These are phyloP conservation scores for Fusarium sacchari DNA, from an alignment of 2,329 filamentous ascomycete genomes.

Conservation along the genomic window DNA sequence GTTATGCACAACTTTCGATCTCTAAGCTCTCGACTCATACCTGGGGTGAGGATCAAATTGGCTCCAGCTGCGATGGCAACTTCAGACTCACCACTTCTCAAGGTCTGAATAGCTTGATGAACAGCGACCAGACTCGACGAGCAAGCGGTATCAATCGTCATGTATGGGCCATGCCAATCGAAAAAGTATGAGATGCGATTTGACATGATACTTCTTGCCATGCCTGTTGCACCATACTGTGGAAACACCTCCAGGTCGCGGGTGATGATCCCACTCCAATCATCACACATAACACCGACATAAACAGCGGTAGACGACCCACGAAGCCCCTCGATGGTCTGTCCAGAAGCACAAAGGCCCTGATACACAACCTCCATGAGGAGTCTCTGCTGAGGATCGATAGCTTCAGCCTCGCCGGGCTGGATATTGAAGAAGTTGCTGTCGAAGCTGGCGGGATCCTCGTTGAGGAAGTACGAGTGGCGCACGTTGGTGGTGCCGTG, in stretches of 20 bases:
- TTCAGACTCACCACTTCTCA: background rate
- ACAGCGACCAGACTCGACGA: constrained; percentile 8
- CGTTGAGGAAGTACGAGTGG: background rate
- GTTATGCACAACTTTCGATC: no score
- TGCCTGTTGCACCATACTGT: background rate
- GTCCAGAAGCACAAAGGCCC: background rate
- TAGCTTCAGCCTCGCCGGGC: background rate
- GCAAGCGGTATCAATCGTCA: constrained; percentile 18
- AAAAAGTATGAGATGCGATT: constrained; percentile 14
- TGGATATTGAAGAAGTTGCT: constrained; percentile 4
- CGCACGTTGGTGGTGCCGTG: background rate
- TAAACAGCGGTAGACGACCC: constrained; percentile 17
- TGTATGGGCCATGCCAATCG: background rate
- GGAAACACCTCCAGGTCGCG: background rate
- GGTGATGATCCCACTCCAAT: background rate
- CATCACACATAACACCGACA: background rate
- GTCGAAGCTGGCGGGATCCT: constrained; percentile 38
- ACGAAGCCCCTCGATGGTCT: background rate
- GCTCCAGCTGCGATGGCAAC: constrained; percentile 4
- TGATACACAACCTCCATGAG: background rate
- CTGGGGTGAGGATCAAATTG: background rate
- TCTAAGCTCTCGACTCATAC: no score
- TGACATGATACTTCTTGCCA: constrained; percentile 14
- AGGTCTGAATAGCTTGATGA: background rate
- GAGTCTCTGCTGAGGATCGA: background rate